phyloP scores from a whole-genome alignment of 306 rosid species.

The Quercus engelmannii region DNA sequence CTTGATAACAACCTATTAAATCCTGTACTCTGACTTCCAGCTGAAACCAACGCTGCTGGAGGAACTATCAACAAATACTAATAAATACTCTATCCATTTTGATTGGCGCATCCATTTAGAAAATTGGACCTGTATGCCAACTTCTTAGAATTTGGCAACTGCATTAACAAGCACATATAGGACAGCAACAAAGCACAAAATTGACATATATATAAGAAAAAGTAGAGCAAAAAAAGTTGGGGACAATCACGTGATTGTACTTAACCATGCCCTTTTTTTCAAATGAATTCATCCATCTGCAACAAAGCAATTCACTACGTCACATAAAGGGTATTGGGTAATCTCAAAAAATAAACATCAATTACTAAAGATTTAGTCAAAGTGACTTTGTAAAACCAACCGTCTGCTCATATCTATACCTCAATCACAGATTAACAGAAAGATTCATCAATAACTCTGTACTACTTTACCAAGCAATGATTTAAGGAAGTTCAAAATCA shows the following conservation, averaged over 20 bases:
- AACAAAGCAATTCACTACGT: not conserved
- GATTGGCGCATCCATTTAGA: no score
- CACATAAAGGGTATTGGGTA: not conserved
- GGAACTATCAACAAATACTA: not conserved
- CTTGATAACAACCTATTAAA: not conserved
- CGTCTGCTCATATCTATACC: no score
- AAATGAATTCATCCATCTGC: slow-evolving; percentile 56
- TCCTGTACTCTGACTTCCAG: not conserved
- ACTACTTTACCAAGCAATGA: not conserved
- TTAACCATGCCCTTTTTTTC: slow-evolving; percentile 40
- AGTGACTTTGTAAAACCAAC: not conserved
- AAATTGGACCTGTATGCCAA: no score
- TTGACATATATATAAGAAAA: no score
- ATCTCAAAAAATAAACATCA: not conserved
- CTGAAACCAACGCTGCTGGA: not conserved
- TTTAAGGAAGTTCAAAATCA: not conserved
- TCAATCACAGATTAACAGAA: no score
- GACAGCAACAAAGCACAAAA: no score
- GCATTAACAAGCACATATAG: no score
- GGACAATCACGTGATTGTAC: slow-evolving; percentile 51
- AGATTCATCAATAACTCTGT: no score
- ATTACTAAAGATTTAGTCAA: not conserved
- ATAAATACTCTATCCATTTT: no score
- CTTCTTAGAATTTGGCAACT: no score
- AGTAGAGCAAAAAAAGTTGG: slow-evolving; percentile 3